These are phyloP conservation scores for Calonectria naviculata DNA, from an alignment of 2,329 filamentous ascomycete species.

Conservation along the genomic window DNA sequence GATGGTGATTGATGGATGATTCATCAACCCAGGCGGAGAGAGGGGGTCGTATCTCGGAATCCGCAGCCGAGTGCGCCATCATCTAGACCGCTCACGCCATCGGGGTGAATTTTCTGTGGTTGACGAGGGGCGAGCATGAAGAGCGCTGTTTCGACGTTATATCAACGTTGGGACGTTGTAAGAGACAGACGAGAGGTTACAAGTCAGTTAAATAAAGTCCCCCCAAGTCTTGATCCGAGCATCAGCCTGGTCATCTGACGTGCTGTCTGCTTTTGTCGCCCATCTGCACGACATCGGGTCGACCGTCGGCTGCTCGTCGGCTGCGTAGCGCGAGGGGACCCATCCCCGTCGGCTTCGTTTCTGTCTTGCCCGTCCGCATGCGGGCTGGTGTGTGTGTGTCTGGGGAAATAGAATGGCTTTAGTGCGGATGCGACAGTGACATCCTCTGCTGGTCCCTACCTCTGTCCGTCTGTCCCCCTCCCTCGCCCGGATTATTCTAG, in stretches of 20 bases:
- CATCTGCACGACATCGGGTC: conserved; percentile 17
- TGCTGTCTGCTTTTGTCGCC: neutral
- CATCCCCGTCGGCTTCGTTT: conserved; percentile 5
- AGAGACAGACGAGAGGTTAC: neutral
- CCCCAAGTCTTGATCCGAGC: neutral
- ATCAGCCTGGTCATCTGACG: conserved; percentile 12
- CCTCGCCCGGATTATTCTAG: neutral
- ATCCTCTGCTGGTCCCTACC: too few relatives aligned
- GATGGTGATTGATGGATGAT: conserved; percentile 13
- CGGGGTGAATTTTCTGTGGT: too few relatives aligned
- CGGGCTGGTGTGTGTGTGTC: neutral
- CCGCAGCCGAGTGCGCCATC: conserved; percentile 19
- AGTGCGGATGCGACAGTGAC: neutral
- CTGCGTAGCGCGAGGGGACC: conserved; percentile 5
- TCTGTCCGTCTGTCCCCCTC: too few relatives aligned
- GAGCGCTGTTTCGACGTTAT: neutral
- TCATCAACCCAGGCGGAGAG: conserved; percentile 2
- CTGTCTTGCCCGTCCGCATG: neutral
- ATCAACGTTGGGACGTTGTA: neutral
- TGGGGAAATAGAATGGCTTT: neutral
- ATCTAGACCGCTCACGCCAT: conserved; percentile 21
- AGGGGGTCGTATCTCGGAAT: conserved; percentile 5
- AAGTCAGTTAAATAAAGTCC: neutral
- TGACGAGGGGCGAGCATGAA: neutral
- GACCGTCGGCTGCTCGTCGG: conserved; percentile 12